A percentile compares a stretch with the other conserved stretches of the same genome.
phyloP scores from a whole-genome alignment of 352 stramenopile species.

The Phytophthora multivora region DNA sequence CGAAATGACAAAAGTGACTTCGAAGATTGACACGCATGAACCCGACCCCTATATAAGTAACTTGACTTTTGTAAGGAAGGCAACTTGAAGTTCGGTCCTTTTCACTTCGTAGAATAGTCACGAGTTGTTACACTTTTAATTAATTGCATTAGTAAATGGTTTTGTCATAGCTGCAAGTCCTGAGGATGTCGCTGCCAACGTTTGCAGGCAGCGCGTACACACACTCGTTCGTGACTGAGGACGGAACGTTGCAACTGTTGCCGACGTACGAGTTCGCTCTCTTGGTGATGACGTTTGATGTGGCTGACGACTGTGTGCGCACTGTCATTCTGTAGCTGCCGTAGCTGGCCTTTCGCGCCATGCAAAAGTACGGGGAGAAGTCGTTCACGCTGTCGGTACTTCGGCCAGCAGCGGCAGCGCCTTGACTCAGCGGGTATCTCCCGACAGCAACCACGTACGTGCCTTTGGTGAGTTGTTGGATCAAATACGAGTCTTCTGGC shows the following conservation, averaged over 20 bases:
- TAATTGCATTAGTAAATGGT: constrained; percentile 37
- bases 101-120: too few relatives aligned
- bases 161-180: constrained; percentile 49
- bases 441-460: constrained; percentile 66
- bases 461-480: constrained; percentile 44
- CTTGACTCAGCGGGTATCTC: constrained; percentile 55
- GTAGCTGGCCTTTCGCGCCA: constrained; percentile 58
- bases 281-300: constrained; percentile 28
- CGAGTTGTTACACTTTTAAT: too few relatives aligned
- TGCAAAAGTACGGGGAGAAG: constrained; percentile 69
- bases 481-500: constrained; percentile 64
- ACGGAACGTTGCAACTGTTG: constrained; percentile 52
- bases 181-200: constrained; percentile 39
- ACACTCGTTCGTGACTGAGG: constrained; percentile 41
- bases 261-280: constrained; percentile 71
- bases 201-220: constrained; percentile 51
- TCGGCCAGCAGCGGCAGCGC: constrained; percentile 37
- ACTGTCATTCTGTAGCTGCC: constrained; percentile 76
- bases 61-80: too few relatives aligned
- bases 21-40: too few relatives aligned
- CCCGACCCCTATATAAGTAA: too few relatives aligned
- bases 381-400: constrained; percentile 42
- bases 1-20: constrained; percentile 4
- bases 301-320: constrained; percentile 48
- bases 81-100: too few relatives aligned